Conservation (phyloP, 805 yeast species). For the Yamadazyma olivae region DNA sequence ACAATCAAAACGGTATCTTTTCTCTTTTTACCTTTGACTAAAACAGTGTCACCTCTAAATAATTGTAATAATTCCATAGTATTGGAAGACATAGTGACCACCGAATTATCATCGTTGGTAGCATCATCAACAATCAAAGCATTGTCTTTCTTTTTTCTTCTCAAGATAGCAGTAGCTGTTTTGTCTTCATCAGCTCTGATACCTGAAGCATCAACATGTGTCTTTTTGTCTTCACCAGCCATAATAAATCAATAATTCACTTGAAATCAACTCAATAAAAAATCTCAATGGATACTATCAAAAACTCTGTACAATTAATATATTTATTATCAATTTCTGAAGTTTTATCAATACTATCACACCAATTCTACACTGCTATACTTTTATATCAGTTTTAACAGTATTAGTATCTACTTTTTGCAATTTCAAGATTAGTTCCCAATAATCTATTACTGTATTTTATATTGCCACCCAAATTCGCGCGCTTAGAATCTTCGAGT, state of each 20-base stretch:
- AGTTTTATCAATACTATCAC: no score
- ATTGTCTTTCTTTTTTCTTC: constrained; percentile 97
- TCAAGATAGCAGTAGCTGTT: constrained; percentile 95
- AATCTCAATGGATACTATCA: no score
- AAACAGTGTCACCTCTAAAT: constrained; percentile 96
- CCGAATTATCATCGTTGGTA: constrained; percentile 93
- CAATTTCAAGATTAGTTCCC: no score
- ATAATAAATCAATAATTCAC: no score
- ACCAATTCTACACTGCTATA: no score
- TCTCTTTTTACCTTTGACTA: constrained; percentile 97
- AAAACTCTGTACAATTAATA: no score
- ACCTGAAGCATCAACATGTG: constrained; percentile 60
- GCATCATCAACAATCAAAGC: constrained; percentile 96
- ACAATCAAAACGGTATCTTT: constrained; percentile 96
- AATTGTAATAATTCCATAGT: constrained; percentile 94
- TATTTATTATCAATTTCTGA: no score
- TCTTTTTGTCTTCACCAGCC: constrained; percentile 31
- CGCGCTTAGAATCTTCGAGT: background rate
- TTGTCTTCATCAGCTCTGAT: constrained; percentile 54
- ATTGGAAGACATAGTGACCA: constrained; percentile 89
- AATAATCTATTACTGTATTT: no score
- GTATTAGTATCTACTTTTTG: no score
- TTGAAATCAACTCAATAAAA: no score
- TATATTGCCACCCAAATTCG: background rate
- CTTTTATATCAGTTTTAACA: no score